A percentile compares a stretch with the other conserved stretches of the same genome.
These are phyloP conservation scores for Dactylonectria macrodidyma DNA, from an alignment of 2,329 filamentous ascomycete species.

Conservation along the genomic window DNA sequence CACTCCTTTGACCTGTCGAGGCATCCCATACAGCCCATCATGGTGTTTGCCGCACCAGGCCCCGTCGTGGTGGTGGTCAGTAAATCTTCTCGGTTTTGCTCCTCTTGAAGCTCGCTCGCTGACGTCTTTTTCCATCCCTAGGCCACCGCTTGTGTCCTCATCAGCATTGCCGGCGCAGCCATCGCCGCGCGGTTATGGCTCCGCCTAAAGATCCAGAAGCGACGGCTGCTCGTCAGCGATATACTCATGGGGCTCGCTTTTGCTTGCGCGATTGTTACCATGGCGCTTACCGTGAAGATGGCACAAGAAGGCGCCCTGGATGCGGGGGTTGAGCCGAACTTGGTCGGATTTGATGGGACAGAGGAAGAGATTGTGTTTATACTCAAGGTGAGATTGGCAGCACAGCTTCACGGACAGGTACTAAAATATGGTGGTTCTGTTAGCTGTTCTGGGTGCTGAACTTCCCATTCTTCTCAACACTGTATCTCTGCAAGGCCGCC, in stretches of 20 bases:
- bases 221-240: constrained; percentile 21
- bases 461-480: constrained; percentile 28
- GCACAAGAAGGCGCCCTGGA: constrained; percentile 22
- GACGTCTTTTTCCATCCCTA: constrained; percentile 9
- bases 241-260: constrained; percentile 31
- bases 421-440: background rate
- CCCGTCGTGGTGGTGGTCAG: background rate
- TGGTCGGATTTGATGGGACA: constrained; percentile 1
- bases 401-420: background rate
- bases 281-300: constrained; percentile 22
- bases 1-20: background rate
- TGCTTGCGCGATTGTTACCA: constrained; percentile 7
- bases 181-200: constrained; percentile 37
- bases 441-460: constrained; percentile 26
- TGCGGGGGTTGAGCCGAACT: background rate
- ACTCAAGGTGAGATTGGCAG: background rate
- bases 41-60: background rate
- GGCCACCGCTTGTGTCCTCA: constrained; percentile 34
- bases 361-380: background rate
- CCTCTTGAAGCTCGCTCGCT: background rate
- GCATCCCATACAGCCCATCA: background rate
- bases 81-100: background rate
- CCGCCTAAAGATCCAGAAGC: constrained; percentile 33
- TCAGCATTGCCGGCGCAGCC: constrained; percentile 23
- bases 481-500: constrained; percentile 36